A percentile compares a stretch with the other conserved stretches of the same genome.
Evolutionary conservation across 2,329 filamentous ascomycete genomes (phyloP).

Genomic region (Cercospora berteroae): DNA sequence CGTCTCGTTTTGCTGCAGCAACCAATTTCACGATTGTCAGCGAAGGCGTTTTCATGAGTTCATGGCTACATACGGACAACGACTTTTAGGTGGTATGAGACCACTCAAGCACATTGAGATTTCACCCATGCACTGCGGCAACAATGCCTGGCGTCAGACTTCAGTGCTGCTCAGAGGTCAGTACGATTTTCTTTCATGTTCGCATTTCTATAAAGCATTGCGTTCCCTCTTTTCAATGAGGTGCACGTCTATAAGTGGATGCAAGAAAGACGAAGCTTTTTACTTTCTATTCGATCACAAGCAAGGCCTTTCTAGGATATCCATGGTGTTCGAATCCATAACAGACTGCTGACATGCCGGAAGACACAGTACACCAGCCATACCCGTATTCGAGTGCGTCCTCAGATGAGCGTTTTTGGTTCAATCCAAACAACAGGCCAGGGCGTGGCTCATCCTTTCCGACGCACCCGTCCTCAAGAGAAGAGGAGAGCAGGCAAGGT

Average conservation of each 20-base stretch:
- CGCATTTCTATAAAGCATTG: constrained; percentile 9
- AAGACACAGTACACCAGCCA: neutral
- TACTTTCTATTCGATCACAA: constrained; percentile 14
- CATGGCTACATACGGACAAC: neutral
- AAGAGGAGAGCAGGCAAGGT: neutral
- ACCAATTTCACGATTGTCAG: neutral
- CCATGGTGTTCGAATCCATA: constrained; percentile 14
- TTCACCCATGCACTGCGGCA: neutral
- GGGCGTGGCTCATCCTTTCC: too few species aligned
- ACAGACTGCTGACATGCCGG: constrained; percentile 13
- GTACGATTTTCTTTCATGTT: neutral
- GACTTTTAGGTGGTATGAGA: neutral
- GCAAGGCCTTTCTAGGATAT: constrained; percentile 4
- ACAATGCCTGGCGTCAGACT: neutral
- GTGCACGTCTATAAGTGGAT: constrained; percentile 7
- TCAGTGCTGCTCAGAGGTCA: constrained; percentile 1
- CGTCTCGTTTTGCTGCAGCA: neutral
- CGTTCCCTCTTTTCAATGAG: constrained; percentile 11
- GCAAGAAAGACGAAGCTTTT: constrained; percentile 15
- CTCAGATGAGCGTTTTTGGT: too few species aligned
- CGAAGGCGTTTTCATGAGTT: constrained; percentile 10
- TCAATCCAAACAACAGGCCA: too few species aligned
- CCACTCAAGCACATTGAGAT: neutral
- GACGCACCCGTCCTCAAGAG: too few species aligned
- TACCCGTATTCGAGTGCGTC: too few species aligned